Conservation (phyloP, 352 stramenopile genomes). For the Phytophthora uliginosa region DNA sequence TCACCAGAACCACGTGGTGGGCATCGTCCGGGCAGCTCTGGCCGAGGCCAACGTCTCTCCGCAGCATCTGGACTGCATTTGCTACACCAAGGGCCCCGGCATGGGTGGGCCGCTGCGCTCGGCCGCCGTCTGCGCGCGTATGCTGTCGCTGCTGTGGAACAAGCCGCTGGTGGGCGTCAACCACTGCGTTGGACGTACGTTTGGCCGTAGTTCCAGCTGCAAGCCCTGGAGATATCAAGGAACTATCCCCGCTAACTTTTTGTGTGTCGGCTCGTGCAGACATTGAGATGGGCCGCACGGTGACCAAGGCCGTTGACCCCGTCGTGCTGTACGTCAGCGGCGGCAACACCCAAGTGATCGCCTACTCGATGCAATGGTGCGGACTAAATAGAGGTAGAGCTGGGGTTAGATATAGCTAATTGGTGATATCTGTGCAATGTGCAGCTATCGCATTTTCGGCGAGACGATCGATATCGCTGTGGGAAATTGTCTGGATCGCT, state of each 20-base stretch:
- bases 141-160: constrained; percentile 96
- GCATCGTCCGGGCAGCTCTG: constrained; percentile 96
- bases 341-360: constrained; percentile 99
- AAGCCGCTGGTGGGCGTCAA: constrained; percentile 98
- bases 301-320: constrained; percentile 95
- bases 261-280: constrained; percentile 58
- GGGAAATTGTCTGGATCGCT: constrained; percentile 99
- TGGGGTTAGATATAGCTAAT: constrained; percentile 3
- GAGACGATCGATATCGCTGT: constrained; percentile 99
- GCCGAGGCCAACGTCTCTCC: constrained; percentile 90
- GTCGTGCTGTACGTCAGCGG: constrained; percentile 99
- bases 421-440: constrained; percentile 6
- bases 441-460: constrained; percentile 99
- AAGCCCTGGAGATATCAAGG: neutral
- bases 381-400: neutral
- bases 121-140: constrained; percentile 96
- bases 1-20: constrained; percentile 98
- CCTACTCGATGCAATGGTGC: constrained; percentile 89
- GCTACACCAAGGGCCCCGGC: constrained; percentile 97
- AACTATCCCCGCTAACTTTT: neutral
- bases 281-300: constrained; percentile 99
- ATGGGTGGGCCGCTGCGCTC: constrained; percentile 99
- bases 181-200: constrained; percentile 98
- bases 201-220: neutral
- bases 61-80: constrained; percentile 94